phyloP scores from a whole-genome alignment of 352 stramenopile genomes.

The Plasmopara muralis region DNA sequence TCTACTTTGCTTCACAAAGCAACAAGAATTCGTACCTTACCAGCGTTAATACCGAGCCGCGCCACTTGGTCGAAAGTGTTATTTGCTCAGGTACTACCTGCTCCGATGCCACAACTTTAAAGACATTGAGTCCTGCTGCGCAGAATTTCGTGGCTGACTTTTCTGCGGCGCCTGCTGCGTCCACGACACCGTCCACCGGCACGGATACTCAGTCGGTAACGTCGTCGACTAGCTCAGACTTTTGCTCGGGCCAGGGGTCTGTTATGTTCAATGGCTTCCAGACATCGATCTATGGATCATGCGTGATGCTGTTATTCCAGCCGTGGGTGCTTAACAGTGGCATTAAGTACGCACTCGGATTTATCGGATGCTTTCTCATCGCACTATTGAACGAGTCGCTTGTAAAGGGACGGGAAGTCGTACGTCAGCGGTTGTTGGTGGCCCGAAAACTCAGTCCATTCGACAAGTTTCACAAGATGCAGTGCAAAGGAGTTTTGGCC shows the following conservation, averaged over 20 bases:
- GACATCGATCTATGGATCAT: conserved; percentile 61
- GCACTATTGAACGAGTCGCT: conserved; percentile 62
- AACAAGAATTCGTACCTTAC: conserved; percentile 60
- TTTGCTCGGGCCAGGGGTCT: conserved; percentile 59
- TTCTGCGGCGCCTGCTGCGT: conserved; percentile 12
- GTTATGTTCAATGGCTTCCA: conserved; percentile 84
- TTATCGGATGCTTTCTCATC: conserved; percentile 60
- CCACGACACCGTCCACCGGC: conserved; percentile 15
- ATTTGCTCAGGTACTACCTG: conserved; percentile 54
- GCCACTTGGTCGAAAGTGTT: conserved; percentile 43
- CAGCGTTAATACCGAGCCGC: conserved; percentile 45
- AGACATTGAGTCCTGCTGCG: conserved; percentile 40
- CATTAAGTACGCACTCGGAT: conserved; percentile 68
- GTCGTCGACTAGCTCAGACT: conserved; percentile 27
- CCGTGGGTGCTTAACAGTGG: conserved; percentile 70
- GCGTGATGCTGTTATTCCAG: conserved; percentile 69
- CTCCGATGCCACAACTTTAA: conserved; percentile 54
- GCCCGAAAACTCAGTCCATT: conserved; percentile 25
- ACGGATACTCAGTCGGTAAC: conserved; percentile 16
- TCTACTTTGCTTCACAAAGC: conserved; percentile 72
- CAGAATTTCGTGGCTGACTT: conserved; percentile 27
- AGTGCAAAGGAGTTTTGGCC: conserved; percentile 54
- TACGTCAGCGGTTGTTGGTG: conserved; percentile 41
- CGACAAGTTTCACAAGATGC: conserved; percentile 54
- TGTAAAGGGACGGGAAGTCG: conserved; percentile 42